These are phyloP conservation scores for Avena atlantica DNA, from an alignment of 176 grass and related monocot genomes.

Conservation along the genomic window DNA sequence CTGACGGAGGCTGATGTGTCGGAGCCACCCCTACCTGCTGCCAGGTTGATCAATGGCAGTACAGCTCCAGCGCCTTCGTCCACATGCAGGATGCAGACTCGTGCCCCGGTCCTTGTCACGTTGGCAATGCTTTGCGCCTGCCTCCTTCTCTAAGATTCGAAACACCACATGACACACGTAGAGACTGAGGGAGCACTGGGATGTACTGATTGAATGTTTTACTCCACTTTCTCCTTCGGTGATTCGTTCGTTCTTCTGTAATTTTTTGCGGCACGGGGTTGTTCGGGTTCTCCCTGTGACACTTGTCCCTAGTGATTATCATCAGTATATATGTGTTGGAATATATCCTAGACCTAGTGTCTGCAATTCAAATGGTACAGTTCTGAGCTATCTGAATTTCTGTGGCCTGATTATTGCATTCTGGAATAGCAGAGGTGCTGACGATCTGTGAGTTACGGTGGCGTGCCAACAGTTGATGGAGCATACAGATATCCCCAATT, in stretches of 20 bases:
- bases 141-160: constrained; percentile 36
- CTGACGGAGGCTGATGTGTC: constrained; percentile 60
- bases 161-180: not conserved
- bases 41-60: constrained; percentile 32
- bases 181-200: not conserved
- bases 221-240: not conserved
- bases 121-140: constrained; percentile 43
- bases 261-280: constrained; percentile 16
- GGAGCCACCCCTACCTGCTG: constrained; percentile 62
- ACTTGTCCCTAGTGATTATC: constrained; percentile 21
- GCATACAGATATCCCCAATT: no score
- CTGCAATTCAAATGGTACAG: constrained; percentile 4
- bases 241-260: constrained; percentile 41
- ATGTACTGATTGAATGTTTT: constrained; percentile 38
- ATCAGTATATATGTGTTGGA: constrained; percentile 49
- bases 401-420: not conserved
- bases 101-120: constrained; percentile 8
- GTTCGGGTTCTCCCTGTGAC: constrained; percentile 23
- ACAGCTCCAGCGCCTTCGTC: constrained; percentile 36
- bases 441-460: not conserved
- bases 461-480: not conserved
- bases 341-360: not conserved
- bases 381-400: not conserved
- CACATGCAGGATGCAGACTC: constrained; percentile 14
- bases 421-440: not conserved